Evolutionary conservation across 2,329 filamentous ascomycete genomes (phyloP).

Genomic region (Bipolaris oryzae): DNA sequence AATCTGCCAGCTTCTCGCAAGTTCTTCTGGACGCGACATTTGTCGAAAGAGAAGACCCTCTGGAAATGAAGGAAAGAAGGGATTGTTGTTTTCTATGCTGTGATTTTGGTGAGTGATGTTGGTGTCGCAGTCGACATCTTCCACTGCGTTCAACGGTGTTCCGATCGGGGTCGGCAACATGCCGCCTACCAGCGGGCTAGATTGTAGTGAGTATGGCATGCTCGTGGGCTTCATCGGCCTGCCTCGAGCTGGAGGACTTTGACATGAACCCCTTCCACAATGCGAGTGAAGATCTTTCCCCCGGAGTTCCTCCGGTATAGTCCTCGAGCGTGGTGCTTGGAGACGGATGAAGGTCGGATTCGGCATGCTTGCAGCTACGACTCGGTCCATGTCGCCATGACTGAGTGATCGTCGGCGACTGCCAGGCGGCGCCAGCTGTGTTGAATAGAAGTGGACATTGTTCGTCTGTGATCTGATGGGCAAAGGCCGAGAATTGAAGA

Average conservation of each 20-base stretch:
- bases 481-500: constrained; percentile 9
- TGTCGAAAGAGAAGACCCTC: constrained; percentile 17
- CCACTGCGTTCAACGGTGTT: constrained; percentile 13
- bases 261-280: constrained; percentile 15
- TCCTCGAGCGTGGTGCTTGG: constrained; percentile 21
- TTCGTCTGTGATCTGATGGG: constrained; percentile 14
- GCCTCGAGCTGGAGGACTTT: constrained; percentile 4
- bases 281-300: constrained; percentile 4
- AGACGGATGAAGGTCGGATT: constrained; percentile 36
- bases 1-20: constrained; percentile 27
- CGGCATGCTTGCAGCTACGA: constrained; percentile 6
- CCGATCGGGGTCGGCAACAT: constrained; percentile 23
- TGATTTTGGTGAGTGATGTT: neutral
- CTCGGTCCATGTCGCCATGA: constrained; percentile 26
- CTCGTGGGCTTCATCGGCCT: constrained; percentile 10
- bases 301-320: constrained; percentile 10
- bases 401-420: constrained; percentile 41
- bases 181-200: constrained; percentile 4
- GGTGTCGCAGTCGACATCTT: neutral
- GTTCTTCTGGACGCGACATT: constrained; percentile 29
- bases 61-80: neutral
- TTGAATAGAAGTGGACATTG: constrained; percentile 4
- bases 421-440: constrained; percentile 13
- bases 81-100: neutral
- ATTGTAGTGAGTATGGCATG: constrained; percentile 12